Conservation (phyloP, 2,329 filamentous ascomycete species). For the Colletotrichum sp. region DNA sequence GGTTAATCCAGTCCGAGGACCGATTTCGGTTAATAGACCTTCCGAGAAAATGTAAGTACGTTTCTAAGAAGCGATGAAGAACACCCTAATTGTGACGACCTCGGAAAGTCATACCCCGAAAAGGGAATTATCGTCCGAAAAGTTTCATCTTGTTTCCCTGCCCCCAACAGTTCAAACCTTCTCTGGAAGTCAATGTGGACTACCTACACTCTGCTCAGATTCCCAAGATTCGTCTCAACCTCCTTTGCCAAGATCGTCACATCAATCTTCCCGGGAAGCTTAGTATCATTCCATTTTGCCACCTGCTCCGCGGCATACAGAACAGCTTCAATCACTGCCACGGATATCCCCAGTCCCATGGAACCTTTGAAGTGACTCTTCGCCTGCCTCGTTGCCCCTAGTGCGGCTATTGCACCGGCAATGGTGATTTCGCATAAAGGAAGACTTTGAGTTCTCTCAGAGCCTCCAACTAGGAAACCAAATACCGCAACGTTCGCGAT, state of each 20-base stretch:
- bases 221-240: background rate
- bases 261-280: background rate
- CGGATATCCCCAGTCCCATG: background rate
- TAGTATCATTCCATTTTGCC: background rate
- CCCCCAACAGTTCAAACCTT: background rate
- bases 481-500: background rate
- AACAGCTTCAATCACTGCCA: background rate
- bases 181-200: background rate
- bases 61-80: background rate
- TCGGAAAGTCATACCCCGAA: background rate
- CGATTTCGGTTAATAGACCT: background rate
- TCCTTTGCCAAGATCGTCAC: background rate
- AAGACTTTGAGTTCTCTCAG: background rate
- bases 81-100: background rate
- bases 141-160: background rate
- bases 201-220: accelerated
- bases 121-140: background rate
- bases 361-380: background rate
- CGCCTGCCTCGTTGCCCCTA: background rate
- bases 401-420: background rate
- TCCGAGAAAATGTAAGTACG: background rate
- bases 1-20: background rate
- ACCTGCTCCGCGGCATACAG: background rate
- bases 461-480: background rate
- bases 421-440: background rate